Conservation (phyloP, 352 stramenopile species). For the Phytophthora pini region DNA sequence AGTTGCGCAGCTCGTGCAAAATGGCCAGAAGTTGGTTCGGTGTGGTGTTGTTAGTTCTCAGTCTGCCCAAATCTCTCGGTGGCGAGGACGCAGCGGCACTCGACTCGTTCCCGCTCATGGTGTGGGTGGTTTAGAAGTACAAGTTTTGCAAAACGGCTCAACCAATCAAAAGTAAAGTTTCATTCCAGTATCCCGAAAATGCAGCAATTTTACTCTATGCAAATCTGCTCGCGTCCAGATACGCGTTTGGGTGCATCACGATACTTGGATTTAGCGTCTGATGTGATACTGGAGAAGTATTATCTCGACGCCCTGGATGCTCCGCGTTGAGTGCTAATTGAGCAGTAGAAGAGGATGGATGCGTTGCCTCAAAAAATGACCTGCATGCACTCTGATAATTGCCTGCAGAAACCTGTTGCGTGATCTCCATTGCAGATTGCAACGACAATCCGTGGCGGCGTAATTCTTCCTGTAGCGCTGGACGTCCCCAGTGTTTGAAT, state of each 20-base stretch:
- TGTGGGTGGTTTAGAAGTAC: constrained; percentile 9
- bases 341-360: constrained; percentile 29
- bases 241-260: constrained; percentile 68
- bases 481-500: constrained; percentile 76
- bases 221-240: constrained; percentile 53
- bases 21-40: constrained; percentile 68
- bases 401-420: constrained; percentile 37
- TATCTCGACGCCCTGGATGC: constrained; percentile 7
- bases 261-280: constrained; percentile 1
- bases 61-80: constrained; percentile 31
- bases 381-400: constrained; percentile 53
- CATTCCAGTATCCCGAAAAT: constrained; percentile 4
- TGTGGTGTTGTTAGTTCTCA: constrained; percentile 43
- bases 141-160: constrained; percentile 12
- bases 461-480: constrained; percentile 56
- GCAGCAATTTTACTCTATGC: constrained; percentile 25
- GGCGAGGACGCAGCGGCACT: constrained; percentile 4
- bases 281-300: neutral
- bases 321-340: constrained; percentile 8
- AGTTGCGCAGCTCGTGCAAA: constrained; percentile 63
- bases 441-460: constrained; percentile 26
- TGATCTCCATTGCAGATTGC: constrained; percentile 37
- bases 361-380: constrained; percentile 55
- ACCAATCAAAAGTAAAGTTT: constrained; percentile 20
- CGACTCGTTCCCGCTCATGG: constrained; percentile 19